These are phyloP conservation scores for Sporothrix sp. DNA, from an alignment of 2,329 filamentous ascomycete genomes.

Conservation along the genomic window DNA sequence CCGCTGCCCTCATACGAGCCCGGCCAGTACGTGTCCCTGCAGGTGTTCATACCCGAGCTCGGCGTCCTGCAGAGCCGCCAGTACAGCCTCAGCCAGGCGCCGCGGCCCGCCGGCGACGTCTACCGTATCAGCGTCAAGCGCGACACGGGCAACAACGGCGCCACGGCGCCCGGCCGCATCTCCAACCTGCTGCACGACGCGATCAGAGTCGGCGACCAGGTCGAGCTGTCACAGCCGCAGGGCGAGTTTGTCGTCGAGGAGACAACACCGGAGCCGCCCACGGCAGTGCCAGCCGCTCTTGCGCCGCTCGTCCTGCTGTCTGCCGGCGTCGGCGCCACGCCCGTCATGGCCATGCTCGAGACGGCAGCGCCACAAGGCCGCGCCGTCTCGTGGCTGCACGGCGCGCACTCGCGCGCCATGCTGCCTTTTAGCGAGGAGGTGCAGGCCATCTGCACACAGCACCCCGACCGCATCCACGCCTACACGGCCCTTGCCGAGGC, in stretches of 20 bases:
- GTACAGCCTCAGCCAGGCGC: constrained; percentile 60
- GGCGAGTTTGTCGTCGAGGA: constrained; percentile 54
- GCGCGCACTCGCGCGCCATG: constrained; percentile 38
- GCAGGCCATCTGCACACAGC: constrained; percentile 30
- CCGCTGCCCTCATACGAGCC: constrained; percentile 53
- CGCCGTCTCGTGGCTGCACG: constrained; percentile 55
- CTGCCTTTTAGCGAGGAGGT: constrained; percentile 48
- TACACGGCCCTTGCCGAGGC: constrained; percentile 48
- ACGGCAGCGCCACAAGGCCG: constrained; percentile 32
- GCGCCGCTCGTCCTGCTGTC: constrained; percentile 56
- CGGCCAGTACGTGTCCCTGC: constrained; percentile 64
- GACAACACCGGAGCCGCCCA: constrained; percentile 25
- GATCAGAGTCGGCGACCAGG: constrained; percentile 39
- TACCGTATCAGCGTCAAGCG: constrained; percentile 70
- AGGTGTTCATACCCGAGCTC: constrained; percentile 49
- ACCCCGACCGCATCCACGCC: constrained; percentile 36
- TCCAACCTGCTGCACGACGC: constrained; percentile 43
- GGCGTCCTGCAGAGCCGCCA: constrained; percentile 61
- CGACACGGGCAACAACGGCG: constrained; percentile 33
- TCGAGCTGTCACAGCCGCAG: constrained; percentile 46
- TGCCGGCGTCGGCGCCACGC: constrained; percentile 59
- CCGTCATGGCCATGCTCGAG: constrained; percentile 56
- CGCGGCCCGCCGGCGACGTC: constrained; percentile 38
- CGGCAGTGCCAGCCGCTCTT: constrained; percentile 14
- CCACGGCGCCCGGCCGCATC: constrained; percentile 36